Evolutionary conservation across 345 rosid species (phyloP), one percentile per base, ranked within the genome.

Genomic region (Murraya paniculata): DNA sequence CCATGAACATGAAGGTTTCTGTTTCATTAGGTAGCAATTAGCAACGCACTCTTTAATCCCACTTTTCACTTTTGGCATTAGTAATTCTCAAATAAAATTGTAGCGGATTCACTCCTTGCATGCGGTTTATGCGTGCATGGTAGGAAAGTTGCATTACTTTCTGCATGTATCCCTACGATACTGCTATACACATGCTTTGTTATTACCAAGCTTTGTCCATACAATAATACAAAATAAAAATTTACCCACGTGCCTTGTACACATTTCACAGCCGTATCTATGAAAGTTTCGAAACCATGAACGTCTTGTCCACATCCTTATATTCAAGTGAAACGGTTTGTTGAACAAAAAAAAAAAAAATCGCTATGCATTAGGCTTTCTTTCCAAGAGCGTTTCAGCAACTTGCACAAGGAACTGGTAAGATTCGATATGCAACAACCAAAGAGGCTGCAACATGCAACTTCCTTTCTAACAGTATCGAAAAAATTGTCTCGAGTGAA

Each of bases 1-100:
- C 89, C 90, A 1, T 86, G 89, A 88, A 71, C 71, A 30, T 36
- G 56, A 66, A 64, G 22, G 48, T 14, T 64, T 11, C 5, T 2
- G 27, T 2, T 55, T 24, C 48, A 53, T 18, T 53, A 5, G 22
- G 19, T 1, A 18, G 22, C 57, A 53, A 53, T 10, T 45, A 45
- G 50, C 18, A 45, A 45, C 13, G 50, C 50, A 45, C 18, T 45
- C 18, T 53, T 19, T 22, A 6, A 11, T 36, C 68, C 39, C 21
- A 30, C 48, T 48, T 50, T 31, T 28, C 10, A 64, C 27, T 48
- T 19, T 7, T 3, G 5, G 22, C 73, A 21, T 28, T 14, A 77
- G 77, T 64, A 59, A 33, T 39, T 33, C 48, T 28, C 55, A 38
- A 84, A 84, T 84, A 84, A 81, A 81, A 55, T 27, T 35, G 86